Evolutionary conservation across 169 alveolate genomes (phyloP), one percentile per base, ranked within the genome.

Genomic region (Cryptosporidium ryanae): DNA sequence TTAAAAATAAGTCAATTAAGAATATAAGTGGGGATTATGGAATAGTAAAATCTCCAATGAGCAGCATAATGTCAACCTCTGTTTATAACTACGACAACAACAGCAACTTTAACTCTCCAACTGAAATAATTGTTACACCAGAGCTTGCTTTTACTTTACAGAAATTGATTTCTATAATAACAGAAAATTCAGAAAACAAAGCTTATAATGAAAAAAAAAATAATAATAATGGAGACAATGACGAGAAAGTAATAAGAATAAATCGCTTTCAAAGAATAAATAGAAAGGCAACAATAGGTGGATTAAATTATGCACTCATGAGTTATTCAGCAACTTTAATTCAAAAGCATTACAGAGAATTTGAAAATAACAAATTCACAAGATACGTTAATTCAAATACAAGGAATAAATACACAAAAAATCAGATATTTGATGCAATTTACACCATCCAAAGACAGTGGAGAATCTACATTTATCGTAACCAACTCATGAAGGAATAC

Each of bases 261-360:
- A 54, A 54, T 44, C 32, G 57, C 3, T 68, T 18, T 21, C 66
- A 68, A 2, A 68, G 66, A 29, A 68, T 68, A 12, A 68, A 68
- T 64, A 76, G 63, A 38, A 76, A 61, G 18, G 63, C 57, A 27
- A 54, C 64, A 23, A 76, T 76, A 27, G 87, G 87, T 15, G 71
- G 87, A 55, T n/a, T 76, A 57, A 76, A 76, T 48, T 59, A 59
- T 8, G 87, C 87, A 0, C 32, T 76, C 21, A 76, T 76, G 87
- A 43, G 71, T 15, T 76, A 59, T 27, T 55, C 87, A 32, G 87
- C 87, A 0, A 76, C 48, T 15, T 18, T 61, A 18, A 76, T 76
- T 61, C 87, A 76, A 59, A 76, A 46, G 38, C 63, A 76, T 18
- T 76, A 59, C 17, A 55, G 87, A 31, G 46, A 59, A 8, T 76